Percentiles rank a stretch among this genome's conserved stretches.
Evolutionary conservation across 768 basidiomycete genomes (phyloP).

Genomic region (Amanita phalloides): DNA sequence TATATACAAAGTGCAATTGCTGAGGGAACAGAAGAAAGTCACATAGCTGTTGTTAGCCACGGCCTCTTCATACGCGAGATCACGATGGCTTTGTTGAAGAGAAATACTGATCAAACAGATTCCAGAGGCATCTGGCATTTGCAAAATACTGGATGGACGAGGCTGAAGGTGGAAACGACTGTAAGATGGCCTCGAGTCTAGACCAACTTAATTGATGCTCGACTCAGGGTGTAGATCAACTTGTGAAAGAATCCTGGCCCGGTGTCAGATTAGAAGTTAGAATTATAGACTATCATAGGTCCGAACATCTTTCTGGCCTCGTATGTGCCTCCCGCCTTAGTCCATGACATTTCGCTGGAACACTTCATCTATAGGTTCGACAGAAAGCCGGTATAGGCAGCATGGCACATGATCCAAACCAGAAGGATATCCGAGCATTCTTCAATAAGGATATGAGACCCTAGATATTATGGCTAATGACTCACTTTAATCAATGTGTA

Average conservation of each 20-base stretch:
- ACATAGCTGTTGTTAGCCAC: conserved; percentile 66
- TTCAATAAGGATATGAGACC: conserved; percentile 31
- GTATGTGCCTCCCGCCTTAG: conserved; percentile 26
- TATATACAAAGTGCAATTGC: conserved; percentile 33
- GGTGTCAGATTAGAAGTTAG: conserved; percentile 21
- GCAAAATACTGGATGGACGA: conserved; percentile 63
- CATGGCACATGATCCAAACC: conserved; percentile 59
- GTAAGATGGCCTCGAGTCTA: background rate
- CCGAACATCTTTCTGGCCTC: conserved; percentile 43
- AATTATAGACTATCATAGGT: conserved; percentile 41
- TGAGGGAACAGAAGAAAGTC: conserved; percentile 27
- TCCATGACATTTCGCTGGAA: background rate
- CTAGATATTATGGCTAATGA: background rate
- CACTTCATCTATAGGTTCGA: conserved; percentile 23
- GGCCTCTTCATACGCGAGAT: conserved; percentile 60
- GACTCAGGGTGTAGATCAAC: background rate
- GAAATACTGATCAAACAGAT: conserved; percentile 16
- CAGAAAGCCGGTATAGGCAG: conserved; percentile 74
- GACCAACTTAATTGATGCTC: background rate
- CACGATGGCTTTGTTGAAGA: conserved; percentile 37
- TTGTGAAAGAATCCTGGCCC: conserved; percentile 3
- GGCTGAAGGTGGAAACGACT: conserved; percentile 35
- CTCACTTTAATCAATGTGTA: conserved; percentile 13
- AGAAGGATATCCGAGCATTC: conserved; percentile 67
- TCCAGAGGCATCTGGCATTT: conserved; percentile 35